These are phyloP conservation scores for Cordyceps militaris DNA, from an alignment of 2,329 filamentous ascomycete species.

Conservation along the genomic window DNA sequence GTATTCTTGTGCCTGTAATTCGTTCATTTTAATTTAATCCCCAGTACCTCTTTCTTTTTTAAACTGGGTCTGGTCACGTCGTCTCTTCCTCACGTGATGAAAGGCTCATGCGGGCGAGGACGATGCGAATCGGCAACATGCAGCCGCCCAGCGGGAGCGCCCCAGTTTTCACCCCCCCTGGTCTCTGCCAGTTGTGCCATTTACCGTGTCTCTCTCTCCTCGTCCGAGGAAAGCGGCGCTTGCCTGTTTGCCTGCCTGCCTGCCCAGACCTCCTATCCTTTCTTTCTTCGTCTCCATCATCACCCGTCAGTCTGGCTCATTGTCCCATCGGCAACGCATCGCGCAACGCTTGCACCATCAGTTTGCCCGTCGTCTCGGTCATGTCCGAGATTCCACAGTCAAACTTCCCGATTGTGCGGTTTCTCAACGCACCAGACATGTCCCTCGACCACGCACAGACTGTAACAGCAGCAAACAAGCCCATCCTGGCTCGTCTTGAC, in stretches of 20 bases:
- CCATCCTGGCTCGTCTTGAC: neutral
- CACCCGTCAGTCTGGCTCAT: no score
- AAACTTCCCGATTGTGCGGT: neutral
- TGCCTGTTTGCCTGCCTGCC: neutral
- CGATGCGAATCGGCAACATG: slow-evolving; percentile 9
- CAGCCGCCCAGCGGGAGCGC: slow-evolving; percentile 9
- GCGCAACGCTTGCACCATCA: neutral
- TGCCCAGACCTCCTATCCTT: neutral
- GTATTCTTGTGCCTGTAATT: neutral
- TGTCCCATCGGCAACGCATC: neutral
- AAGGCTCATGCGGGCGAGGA: slow-evolving; percentile 9
- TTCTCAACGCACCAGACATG: neutral
- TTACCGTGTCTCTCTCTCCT: neutral
- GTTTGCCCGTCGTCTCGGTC: neutral
- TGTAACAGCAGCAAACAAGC: neutral
- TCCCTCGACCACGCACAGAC: neutral
- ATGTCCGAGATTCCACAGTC: neutral
- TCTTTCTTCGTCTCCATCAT: neutral
- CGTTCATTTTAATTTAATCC: neutral
- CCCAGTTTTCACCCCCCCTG: neutral
- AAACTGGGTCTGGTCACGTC: slow-evolving; percentile 11
- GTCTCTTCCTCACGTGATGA: slow-evolving; percentile 9
- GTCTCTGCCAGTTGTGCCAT: neutral
- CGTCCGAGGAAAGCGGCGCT: neutral
- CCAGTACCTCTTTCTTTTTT: neutral